Conservation (phyloP, 805 yeast genomes). For the Clavispora vitiphila region DNA sequence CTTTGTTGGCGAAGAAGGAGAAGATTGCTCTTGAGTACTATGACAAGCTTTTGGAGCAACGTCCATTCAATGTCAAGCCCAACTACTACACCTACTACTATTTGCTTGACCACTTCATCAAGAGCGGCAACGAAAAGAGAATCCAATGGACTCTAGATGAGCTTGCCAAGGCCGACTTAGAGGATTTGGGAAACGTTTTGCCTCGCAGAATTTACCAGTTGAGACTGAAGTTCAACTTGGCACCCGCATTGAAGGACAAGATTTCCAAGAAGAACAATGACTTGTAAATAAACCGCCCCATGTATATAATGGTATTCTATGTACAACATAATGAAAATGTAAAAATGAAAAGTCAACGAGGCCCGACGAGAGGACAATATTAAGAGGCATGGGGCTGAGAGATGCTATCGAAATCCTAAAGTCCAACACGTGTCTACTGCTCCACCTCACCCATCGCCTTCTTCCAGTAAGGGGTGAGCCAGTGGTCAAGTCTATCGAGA, state of each 20-base stretch:
- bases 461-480: constrained; percentile 63
- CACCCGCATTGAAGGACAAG: constrained; percentile 11
- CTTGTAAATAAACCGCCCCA: constrained; percentile 1
- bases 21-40: constrained; percentile 39
- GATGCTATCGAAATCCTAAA: neutral
- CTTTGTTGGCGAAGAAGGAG: constrained; percentile 27
- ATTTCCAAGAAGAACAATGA: neutral
- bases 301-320: constrained; percentile 1
- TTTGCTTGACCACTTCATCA: constrained; percentile 36
- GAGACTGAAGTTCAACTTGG: constrained; percentile 13
- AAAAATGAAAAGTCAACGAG: neutral
- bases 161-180: constrained; percentile 23
- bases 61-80: constrained; percentile 27
- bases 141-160: constrained; percentile 36
- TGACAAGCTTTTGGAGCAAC: constrained; percentile 24
- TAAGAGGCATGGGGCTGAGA: neutral
- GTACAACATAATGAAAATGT: neutral
- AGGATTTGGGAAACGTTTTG: constrained; percentile 33
- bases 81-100: constrained; percentile 48
- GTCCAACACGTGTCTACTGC: neutral
- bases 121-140: constrained; percentile 24
- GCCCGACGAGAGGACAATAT: neutral
- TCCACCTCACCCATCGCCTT: constrained; percentile 58
- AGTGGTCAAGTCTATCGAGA: constrained; percentile 62
- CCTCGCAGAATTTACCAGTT: constrained; percentile 29